Percentiles rank a stretch among this genome's conserved stretches.
These are phyloP conservation scores for Juncus inflexus DNA, from an alignment of 176 grass and related monocot genomes.

Conservation along the genomic window DNA sequence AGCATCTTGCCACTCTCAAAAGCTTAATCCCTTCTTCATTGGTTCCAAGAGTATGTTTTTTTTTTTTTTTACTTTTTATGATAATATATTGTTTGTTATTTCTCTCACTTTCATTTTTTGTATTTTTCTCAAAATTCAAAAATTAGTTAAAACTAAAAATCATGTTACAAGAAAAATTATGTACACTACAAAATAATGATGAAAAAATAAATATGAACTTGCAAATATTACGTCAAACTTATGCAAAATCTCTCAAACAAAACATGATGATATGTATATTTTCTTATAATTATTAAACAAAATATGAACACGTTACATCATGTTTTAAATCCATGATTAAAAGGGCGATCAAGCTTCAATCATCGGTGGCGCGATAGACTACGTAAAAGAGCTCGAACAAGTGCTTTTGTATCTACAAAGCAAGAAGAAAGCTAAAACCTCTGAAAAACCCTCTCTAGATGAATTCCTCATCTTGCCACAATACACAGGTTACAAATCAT, in stretches of 20 bases:
- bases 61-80: neutral
- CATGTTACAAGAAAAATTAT: too few species aligned
- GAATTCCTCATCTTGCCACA: constrained; percentile 85
- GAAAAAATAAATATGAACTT: too few species aligned
- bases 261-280: too few species aligned
- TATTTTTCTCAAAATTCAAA: neutral
- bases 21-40: constrained; percentile 71
- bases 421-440: constrained; percentile 22
- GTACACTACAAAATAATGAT: too few species aligned
- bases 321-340: neutral
- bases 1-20: constrained; percentile 73
- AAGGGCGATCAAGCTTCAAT: constrained; percentile 96
- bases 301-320: neutral
- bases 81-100: too few species aligned
- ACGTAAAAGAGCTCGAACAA: constrained; percentile 93
- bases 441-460: constrained; percentile 20
- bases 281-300: too few species aligned
- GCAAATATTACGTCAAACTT: too few species aligned
- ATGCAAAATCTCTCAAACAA: too few species aligned
- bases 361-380: constrained; percentile 84
- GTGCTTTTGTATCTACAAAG: constrained; percentile 65
- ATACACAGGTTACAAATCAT: constrained; percentile 44
- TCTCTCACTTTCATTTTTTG: neutral
- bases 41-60: constrained; percentile 53
- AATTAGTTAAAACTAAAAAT: too few species aligned